A percentile compares a stretch with the other conserved stretches of the same genome.
Conservation (phyloP, 2,329 filamentous ascomycete genomes). For the Aspergillus felis region DNA sequence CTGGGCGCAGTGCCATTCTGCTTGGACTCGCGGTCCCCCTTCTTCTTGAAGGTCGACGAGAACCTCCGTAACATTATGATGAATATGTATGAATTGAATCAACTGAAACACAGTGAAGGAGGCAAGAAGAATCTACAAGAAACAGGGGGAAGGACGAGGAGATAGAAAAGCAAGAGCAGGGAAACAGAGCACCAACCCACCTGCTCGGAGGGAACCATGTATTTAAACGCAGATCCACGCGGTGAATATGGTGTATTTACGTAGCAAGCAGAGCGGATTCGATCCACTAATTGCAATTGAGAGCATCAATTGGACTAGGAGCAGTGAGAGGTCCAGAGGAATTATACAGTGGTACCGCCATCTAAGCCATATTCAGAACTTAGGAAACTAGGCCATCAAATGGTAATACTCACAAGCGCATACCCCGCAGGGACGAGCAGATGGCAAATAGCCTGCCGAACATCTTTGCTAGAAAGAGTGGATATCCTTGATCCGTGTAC, state of each 20-base stretch:
- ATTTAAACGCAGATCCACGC: not conserved
- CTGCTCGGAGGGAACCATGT: not conserved
- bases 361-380: not conserved
- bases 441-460: not conserved
- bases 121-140: not conserved
- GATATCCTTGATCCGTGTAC: not conserved
- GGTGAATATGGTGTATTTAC: not conserved
- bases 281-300: not conserved
- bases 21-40: conserved; percentile 32
- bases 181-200: not conserved
- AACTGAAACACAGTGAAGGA: not conserved
- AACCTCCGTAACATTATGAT: conserved; percentile 39
- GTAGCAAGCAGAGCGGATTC: not conserved
- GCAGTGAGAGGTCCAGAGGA: not conserved
- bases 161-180: not conserved
- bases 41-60: conserved; percentile 39
- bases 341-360: not conserved
- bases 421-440: not conserved
- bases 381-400: not conserved
- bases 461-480: not conserved
- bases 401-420: not conserved
- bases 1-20: conserved; percentile 26
- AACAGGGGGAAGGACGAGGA: not conserved
- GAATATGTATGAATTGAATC: not conserved
- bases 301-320: not conserved